Base-by-base conservation (phyloP, 345 rosid genomes). In the Sisymbrium irio region DNA sequence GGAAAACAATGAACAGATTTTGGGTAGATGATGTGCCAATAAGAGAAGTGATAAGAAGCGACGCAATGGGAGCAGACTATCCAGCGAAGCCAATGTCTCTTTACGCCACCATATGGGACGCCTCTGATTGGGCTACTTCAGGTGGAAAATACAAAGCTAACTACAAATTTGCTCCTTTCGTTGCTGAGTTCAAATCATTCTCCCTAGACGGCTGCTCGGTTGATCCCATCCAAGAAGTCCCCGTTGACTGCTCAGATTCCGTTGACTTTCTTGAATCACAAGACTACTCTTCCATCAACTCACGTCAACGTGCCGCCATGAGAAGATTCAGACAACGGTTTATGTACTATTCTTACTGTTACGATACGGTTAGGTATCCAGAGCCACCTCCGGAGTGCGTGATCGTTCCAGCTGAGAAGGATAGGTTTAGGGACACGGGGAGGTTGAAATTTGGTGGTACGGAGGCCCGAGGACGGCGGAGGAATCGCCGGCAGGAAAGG, bases 71-170 rank as follows among this genome's bases (percentile, higher is more conserved):
- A 0, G 78, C 78, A 0, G 99, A 95, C 39, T 95, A 81, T 69
- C 97, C 99, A 32, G 74, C 89, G 6, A 92, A 89, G 77, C 98
- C 99, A 13, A 92, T 96, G 99, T 40, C 91, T 1, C 56, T 96
- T 15, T 92, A 92, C 33, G 94, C 97, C 11, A 92, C 99, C 0
- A 90, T 92, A n/a, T 96, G 99, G 99, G 99, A 96, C 25, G 98
- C 90, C 5, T 92, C 99, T 0, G 83, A 69, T 54, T 95, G 99
- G 98, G 97, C 99, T 10, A 92, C 99, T 4, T 75, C 85, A 0
- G 97, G 99, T 1, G 99, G 99, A 0, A 85, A 79, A 69, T 75
- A 72, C 80, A 89, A 87, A 72, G 98, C 83, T 1, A 74, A 95
- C 45, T 90, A 95, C 75, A 83, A 83, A 55, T 95, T 77, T 67